These are phyloP conservation scores for Colletotrichum tropicicola DNA, from an alignment of 2,329 filamentous ascomycete genomes.

Conservation along the genomic window DNA sequence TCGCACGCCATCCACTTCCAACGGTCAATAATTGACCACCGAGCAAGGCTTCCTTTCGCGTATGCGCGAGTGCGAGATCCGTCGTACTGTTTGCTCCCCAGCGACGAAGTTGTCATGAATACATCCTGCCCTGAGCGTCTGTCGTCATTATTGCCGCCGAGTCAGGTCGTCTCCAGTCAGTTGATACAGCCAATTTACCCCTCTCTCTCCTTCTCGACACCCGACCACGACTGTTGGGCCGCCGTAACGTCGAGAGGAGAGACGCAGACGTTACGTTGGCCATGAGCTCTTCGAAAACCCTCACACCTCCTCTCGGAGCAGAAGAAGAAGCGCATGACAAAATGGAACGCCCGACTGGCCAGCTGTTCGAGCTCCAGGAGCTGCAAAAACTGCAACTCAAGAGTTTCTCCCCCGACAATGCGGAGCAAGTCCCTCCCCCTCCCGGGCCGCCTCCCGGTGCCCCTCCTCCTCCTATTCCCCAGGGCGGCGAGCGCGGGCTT, in stretches of 20 bases:
- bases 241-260: background rate
- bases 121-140: conserved; percentile 21
- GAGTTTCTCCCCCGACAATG: background rate
- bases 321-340: conserved; percentile 1
- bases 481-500: conserved; percentile 21
- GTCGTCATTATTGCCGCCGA: conserved; percentile 10
- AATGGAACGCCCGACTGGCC: conserved; percentile 10
- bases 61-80: background rate
- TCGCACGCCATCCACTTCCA: too few species aligned
- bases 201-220: background rate
- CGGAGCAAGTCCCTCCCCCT: background rate
- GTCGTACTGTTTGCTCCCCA: background rate
- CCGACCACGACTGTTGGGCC: background rate
- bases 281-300: conserved; percentile 15
- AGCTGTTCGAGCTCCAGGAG: conserved; percentile 21
- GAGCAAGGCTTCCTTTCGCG: too few species aligned
- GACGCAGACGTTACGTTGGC: background rate
- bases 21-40: too few species aligned
- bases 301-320: conserved; percentile 1
- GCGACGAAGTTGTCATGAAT: background rate
- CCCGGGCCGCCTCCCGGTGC: background rate
- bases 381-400: conserved; percentile 12
- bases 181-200: conserved; percentile 11
- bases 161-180: conserved; percentile 17
- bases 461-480: conserved; percentile 3